Evolutionary conservation across 306 rosid genomes (phyloP).

Genomic region (Heteromeles arbutifolia): DNA sequence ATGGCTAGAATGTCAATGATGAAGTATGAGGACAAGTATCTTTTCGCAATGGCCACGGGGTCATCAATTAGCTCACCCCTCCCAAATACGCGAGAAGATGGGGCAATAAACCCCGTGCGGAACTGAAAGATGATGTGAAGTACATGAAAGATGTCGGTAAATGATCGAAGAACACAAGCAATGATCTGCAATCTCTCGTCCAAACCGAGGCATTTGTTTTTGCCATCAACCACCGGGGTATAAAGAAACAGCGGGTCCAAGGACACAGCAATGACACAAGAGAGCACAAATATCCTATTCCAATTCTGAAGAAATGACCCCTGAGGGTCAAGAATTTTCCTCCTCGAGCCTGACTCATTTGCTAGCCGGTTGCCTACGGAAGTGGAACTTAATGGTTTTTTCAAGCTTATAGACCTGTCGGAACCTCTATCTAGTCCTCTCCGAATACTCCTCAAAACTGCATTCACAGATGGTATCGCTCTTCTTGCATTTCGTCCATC

Average conservation of each 20-base stretch:
- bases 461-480: conserved; percentile 26
- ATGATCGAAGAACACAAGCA: conserved; percentile 67
- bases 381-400: conserved; percentile 1
- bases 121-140: conserved; percentile 70
- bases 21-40: conserved; percentile 63
- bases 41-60: conserved; percentile 47
- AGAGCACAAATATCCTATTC: conserved; percentile 75
- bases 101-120: conserved; percentile 75
- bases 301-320: conserved; percentile 67
- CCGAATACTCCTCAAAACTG: conserved; percentile 10
- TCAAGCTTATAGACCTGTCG: conserved; percentile 16
- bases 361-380: conserved; percentile 20
- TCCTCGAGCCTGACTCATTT: conserved; percentile 21
- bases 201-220: conserved; percentile 28
- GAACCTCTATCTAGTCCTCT: conserved; percentile 20
- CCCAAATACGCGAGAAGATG: conserved; percentile 85
- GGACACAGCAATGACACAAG: conserved; percentile 68
- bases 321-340: conserved; percentile 66
- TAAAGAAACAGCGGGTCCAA: conserved; percentile 84
- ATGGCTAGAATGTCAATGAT: conserved; percentile 70
- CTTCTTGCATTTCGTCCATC: conserved; percentile 25
- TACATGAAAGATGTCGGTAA: conserved; percentile 67
- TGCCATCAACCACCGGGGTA: conserved; percentile 36
- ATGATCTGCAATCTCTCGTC: conserved; percentile 32
- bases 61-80: conserved; percentile 65